Conservation (phyloP, 805 yeast genomes). For the Ogataea pilisensis region DNA sequence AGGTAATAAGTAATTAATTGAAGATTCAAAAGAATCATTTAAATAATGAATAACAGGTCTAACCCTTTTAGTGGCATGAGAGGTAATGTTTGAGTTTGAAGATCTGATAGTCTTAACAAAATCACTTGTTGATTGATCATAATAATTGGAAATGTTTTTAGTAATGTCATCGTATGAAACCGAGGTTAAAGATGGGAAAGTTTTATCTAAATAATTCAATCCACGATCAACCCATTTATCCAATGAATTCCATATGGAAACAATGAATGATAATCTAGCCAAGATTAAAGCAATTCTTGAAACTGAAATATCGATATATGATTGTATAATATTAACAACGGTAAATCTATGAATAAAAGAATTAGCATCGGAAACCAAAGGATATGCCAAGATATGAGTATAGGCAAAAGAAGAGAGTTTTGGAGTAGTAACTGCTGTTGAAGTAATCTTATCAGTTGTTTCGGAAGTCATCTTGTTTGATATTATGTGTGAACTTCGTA, state of each 20-base stretch:
- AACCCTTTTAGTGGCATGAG: constrained; percentile 10
- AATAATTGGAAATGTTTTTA: constrained; percentile 6
- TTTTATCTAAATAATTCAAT: constrained; percentile 27
- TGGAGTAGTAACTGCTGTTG: constrained; percentile 2
- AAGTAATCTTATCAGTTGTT: constrained; percentile 5
- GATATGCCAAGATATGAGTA: constrained; percentile 30
- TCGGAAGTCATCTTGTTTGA: constrained; percentile 4
- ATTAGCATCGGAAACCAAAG: constrained; percentile 26
- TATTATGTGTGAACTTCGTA: background rate
- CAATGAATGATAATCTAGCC: constrained; percentile 17
- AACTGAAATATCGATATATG: constrained; percentile 13
- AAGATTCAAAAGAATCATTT: constrained; percentile 29
- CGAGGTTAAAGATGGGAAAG: constrained; percentile 27
- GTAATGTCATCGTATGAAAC: constrained; percentile 16
- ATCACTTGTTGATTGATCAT: constrained; percentile 9
- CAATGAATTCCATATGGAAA: constrained; percentile 15
- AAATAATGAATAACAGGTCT: constrained; percentile 27
- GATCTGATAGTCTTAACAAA: constrained; percentile 12
- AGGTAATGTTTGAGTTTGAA: constrained; percentile 8
- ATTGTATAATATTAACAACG: constrained; percentile 13
- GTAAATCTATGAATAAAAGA: constrained; percentile 15
- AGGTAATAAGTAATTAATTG: constrained; percentile 28
- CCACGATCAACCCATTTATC: constrained; percentile 23
- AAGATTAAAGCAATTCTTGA: constrained; percentile 12
- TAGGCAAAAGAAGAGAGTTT: constrained; percentile 15